Evolutionary conservation across 192 early-diverging fungal genomes (phyloP).

Genomic region (Umbelopsis sp.): DNA sequence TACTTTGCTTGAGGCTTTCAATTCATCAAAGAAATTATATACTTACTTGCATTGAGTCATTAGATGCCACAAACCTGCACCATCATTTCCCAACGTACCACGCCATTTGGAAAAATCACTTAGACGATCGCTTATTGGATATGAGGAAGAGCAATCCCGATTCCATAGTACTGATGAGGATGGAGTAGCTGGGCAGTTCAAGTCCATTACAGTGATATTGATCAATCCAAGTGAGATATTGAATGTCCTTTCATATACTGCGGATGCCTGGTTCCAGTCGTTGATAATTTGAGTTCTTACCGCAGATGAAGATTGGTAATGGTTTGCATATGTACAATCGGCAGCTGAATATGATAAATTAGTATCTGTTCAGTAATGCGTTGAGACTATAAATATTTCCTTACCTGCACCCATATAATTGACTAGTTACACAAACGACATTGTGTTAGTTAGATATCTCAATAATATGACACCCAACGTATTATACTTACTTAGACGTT

Average conservation of each 20-base stretch:
- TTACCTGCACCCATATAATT: slow-evolving; percentile 44
- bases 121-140: slow-evolving; percentile 73
- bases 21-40: background rate
- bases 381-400: background rate
- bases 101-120: slow-evolving; percentile 93
- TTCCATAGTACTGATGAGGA: slow-evolving; percentile 67
- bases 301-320: slow-evolving; percentile 55
- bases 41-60: slow-evolving; percentile 79
- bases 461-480: no score
- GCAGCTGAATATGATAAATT: slow-evolving; percentile 47
- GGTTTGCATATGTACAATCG: slow-evolving; percentile 70
- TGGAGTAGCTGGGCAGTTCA: slow-evolving; percentile 55
- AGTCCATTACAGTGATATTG: slow-evolving; percentile 70
- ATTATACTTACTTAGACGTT: background rate
- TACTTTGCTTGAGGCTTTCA: background rate
- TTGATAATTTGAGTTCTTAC: slow-evolving; percentile 75
- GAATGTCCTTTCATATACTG: slow-evolving; percentile 83
- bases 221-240: slow-evolving; percentile 86
- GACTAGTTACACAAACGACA: slow-evolving; percentile 21
- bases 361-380: background rate
- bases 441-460: background rate
- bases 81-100: slow-evolving; percentile 67
- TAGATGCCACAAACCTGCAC: slow-evolving; percentile 88
- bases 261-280: slow-evolving; percentile 83
- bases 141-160: slow-evolving; percentile 66